These are phyloP conservation scores for Neodidymelliopsis sp. DNA, from an alignment of 2,329 filamentous ascomycete species.

Conservation along the genomic window DNA sequence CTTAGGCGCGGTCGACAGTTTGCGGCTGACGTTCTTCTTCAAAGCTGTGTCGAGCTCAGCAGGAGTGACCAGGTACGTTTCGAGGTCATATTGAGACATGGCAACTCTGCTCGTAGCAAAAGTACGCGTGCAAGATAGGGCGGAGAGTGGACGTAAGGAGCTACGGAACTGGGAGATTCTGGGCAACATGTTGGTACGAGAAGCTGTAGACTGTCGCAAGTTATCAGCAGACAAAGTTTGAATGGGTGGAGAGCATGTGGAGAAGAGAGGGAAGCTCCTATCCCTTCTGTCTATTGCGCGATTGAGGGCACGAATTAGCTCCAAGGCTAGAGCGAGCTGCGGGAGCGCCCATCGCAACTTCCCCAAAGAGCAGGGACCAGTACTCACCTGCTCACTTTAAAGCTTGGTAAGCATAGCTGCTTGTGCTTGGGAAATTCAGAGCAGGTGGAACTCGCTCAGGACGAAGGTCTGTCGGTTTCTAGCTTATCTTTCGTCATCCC, in stretches of 20 bases:
- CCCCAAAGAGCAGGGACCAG: slow-evolving; percentile 3
- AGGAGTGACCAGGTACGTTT: slow-evolving; percentile 86
- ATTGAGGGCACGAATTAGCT: slow-evolving; percentile 33
- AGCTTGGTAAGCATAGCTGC: neutral
- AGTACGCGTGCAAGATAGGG: slow-evolving; percentile 17
- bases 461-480: slow-evolving; percentile 10
- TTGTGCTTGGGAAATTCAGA: slow-evolving; percentile 1
- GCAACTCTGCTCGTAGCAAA: slow-evolving; percentile 28
- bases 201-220: slow-evolving; percentile 25
- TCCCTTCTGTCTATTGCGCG: slow-evolving; percentile 1
- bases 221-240: slow-evolving; percentile 7
- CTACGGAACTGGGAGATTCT: slow-evolving; percentile 21
- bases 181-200: slow-evolving; percentile 34
- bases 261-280: slow-evolving; percentile 14
- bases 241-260: slow-evolving; percentile 4
- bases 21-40: slow-evolving; percentile 79
- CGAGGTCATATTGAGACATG: slow-evolving; percentile 60
- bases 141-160: slow-evolving; percentile 32
- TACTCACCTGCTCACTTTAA: slow-evolving; percentile 11
- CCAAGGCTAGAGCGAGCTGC: slow-evolving; percentile 9
- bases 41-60: slow-evolving; percentile 82
- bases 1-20: slow-evolving; percentile 80
- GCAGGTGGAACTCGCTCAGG: neutral
- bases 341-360: slow-evolving; percentile 10
- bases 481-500: slow-evolving; percentile 15